Base-by-base conservation (phyloP, 805 yeast genomes). In the Myxozyma neglecta region DNA sequence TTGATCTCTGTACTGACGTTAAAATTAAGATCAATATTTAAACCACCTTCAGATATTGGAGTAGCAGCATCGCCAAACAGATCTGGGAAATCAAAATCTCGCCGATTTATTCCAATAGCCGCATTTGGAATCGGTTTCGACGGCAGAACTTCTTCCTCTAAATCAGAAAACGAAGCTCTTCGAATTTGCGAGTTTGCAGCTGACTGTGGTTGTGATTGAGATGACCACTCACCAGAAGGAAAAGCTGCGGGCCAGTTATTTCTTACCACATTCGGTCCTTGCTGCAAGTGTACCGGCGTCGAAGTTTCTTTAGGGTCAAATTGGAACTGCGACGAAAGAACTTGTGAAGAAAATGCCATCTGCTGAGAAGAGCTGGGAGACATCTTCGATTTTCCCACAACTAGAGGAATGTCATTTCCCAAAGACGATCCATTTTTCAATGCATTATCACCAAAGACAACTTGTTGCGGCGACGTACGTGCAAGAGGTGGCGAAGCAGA, bases 241-340 rank as follows among this genome's bases (percentile, higher is more conserved):
- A 16, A 24, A 34, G 42, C 14, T 16, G 14, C 24, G 10, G 18
- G 11, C 16, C 11, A 10, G 14, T 36, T 36, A 18, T 13, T 24
- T 20, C 43, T 34, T n/a, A 35, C 24, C 34, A 50, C 44, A 34
- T 49, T 34, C 4, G 56, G 49, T 5, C 48, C 56, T 43, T 43
- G 48, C 18, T n/a, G 20, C 24, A 36, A 9, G 35, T 20, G 35
- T n/a, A 11, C 51, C 8, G 53, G 52, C 29, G 52, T 57, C 16
- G 56, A 57, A 6, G 53, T 57, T 14, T 46, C 56, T 10, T 51
- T 51, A 3, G 60, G 60, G 9, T 53, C 42, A 34, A 51, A 51
- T 42, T 51, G 52, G 32, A 55, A 42, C 40, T 55, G 58, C 34
- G 58, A 55, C 14, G 43, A 5, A n/a, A 20, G 47, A 9, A 48